A percentile compares a stretch with the other conserved stretches of the same genome.
Conservation (phyloP, 106 monocot genomes). For the Dendrobium officinale region DNA sequence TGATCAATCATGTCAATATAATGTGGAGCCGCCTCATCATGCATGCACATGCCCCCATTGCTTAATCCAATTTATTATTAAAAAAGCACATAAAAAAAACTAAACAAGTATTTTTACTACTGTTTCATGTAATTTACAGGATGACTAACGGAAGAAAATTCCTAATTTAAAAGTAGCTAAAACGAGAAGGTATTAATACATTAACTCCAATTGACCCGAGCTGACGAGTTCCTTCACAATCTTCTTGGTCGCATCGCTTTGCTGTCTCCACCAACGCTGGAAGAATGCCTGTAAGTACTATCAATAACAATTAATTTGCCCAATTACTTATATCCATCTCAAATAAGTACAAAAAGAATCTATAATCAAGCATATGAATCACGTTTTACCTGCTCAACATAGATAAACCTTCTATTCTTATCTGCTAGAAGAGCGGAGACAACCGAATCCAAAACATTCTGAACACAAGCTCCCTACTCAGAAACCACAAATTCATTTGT, state of each 20-base stretch:
- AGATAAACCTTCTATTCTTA: conserved; percentile 40
- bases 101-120: not conserved
- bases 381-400: conserved; percentile 33
- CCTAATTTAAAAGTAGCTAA: not conserved
- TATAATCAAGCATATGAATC: not conserved
- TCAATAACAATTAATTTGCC: not conserved
- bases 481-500: not conserved
- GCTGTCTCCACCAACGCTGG: conserved; percentile 96
- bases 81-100: not conserved
- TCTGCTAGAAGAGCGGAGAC: conserved; percentile 28
- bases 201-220: conserved; percentile 88
- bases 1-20: conserved; percentile 99
- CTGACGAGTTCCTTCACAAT: conserved; percentile 60
- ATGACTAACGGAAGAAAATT: not conserved
- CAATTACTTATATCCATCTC: not conserved
- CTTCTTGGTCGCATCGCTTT: conserved; percentile 57
- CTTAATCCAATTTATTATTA: conserved; percentile 26
- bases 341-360: not conserved
- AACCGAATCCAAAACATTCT: conserved; percentile 44
- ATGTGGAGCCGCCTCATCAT: conserved; percentile 85
- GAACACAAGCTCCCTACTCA: conserved; percentile 37
- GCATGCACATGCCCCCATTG: conserved; percentile 99
- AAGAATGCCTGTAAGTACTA: conserved; percentile 68
- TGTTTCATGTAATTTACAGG: not conserved
- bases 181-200: conserved; percentile 30